phyloP scores from a whole-genome alignment of 305 asterid genomes.

The Ilex paraguariensis region DNA sequence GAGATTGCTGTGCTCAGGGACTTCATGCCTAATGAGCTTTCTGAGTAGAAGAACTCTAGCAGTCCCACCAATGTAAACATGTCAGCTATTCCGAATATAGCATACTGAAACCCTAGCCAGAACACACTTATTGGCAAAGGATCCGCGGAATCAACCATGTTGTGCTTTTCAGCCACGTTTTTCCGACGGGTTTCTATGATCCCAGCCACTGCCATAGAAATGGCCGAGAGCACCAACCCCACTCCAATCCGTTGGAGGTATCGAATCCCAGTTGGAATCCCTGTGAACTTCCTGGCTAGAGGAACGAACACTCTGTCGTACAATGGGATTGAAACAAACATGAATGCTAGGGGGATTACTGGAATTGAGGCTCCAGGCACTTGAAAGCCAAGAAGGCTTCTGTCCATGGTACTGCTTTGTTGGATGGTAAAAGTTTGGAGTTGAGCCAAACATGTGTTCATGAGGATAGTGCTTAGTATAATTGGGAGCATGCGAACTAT shows the following conservation, averaged over 20 bases:
- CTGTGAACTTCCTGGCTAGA: conserved; percentile 41
- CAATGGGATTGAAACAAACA: conserved; percentile 46
- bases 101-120: conserved; percentile 55
- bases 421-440: conserved; percentile 69
- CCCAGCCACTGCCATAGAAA: conserved; percentile 62
- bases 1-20: conserved; percentile 53
- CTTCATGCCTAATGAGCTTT: conserved; percentile 61
- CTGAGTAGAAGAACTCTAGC: conserved; percentile 60
- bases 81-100: conserved; percentile 56
- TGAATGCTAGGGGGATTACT: conserved; percentile 46
- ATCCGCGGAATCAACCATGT: conserved; percentile 35
- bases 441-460: conserved; percentile 79
- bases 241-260: conserved; percentile 62
- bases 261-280: conserved; percentile 63
- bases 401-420: conserved; percentile 57
- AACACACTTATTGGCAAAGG: conserved; percentile 63
- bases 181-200: conserved; percentile 44
- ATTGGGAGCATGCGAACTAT: conserved; percentile 61
- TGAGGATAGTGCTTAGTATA: conserved; percentile 55
- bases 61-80: conserved; percentile 62
- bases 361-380: conserved; percentile 64
- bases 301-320: conserved; percentile 58
- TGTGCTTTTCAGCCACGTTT: conserved; percentile 34
- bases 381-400: conserved; percentile 43
- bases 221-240: conserved; percentile 50